phyloP scores from a whole-genome alignment of 208 protist species.

The Leptomonas seymouri region DNA sequence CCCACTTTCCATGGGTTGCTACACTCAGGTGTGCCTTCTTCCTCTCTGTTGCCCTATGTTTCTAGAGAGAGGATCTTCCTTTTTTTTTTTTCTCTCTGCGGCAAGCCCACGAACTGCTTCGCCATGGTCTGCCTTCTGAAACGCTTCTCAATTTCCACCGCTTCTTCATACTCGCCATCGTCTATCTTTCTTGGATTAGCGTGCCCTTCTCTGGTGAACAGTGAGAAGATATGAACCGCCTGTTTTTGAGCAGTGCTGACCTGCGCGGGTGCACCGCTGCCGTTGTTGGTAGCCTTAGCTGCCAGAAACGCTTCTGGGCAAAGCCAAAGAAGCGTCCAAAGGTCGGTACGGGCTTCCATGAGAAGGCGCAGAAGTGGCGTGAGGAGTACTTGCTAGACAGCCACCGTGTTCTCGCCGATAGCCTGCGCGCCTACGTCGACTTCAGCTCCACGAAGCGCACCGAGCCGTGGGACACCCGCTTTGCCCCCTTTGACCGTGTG shows the following conservation, averaged over 20 bases:
- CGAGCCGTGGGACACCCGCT: conserved; percentile 92
- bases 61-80: too few species aligned
- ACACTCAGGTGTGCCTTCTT: too few species aligned
- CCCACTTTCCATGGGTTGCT: too few species aligned
- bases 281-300: conserved; percentile 33
- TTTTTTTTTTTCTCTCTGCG: too few species aligned
- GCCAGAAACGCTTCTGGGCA: conserved; percentile 82
- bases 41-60: too few species aligned
- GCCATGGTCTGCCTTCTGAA: too few species aligned
- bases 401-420: conserved; percentile 85
- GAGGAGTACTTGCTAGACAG: conserved; percentile 89
- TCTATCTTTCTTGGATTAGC: too few species aligned
- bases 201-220: not conserved
- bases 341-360: conserved; percentile 84
- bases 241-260: conserved; percentile 67
- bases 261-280: conserved; percentile 39
- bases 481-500: conserved; percentile 88
- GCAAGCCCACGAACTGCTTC: too few species aligned
- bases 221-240: conserved; percentile 39
- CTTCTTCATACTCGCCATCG: too few species aligned
- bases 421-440: conserved; percentile 86
- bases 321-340: conserved; percentile 93
- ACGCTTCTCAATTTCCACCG: too few species aligned
- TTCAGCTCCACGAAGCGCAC: conserved; percentile 82
- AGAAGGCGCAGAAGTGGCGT: conserved; percentile 91